Evolutionary conservation across 2,329 filamentous ascomycete genomes (phyloP), one percentile per base, ranked within the genome.

Genomic region (Triangularia setosa): DNA sequence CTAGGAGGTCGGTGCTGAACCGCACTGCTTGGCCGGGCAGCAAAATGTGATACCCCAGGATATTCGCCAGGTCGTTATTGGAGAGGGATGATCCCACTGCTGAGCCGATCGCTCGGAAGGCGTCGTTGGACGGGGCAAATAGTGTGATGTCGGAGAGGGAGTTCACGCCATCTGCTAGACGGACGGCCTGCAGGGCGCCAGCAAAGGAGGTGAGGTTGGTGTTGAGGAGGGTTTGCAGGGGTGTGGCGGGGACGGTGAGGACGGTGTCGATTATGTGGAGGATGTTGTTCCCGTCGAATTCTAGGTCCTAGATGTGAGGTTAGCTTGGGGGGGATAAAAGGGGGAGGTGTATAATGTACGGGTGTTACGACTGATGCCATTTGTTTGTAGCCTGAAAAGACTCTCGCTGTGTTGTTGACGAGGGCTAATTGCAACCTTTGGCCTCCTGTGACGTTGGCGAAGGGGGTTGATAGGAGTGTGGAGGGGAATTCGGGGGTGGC

Each of bases 1-100:
- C 40, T 25, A 67, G 58, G 30, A 70, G 21, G 40, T 67, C 65
- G n/a, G 69, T 60, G 65, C 67, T 69, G 67, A 69, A 69, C 35
- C 57, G 63, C 3, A 33, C 11, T n/a, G 68, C 58, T 21, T 52
- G 48, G 5, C 80, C 80, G 57, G 80, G 77, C 56, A 80, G 77
- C 53, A 90, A 75, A 59, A 90, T 80, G 72, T 91, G 89, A 75
- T 91, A 91, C 18, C 80, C 76, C 25, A 91, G 78, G 60, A 90
- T 81, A 52, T 75, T 74, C 4, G 78, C 74, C 1, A 90, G 77
- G 8, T 84, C 74, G 4, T 79, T 73, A 0, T 74, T 72, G 18
- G 78, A 78, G 16, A 87, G 73, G 61, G 80, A 79, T 24, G 80
- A 79, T 24, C 75, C 72, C 5, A 85, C 71, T 21, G 81, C 79